Percentiles rank a stretch among this genome's conserved stretches.
Conservation (phyloP, 2,329 filamentous ascomycete species). For the Herpotrichia juniperi region DNA sequence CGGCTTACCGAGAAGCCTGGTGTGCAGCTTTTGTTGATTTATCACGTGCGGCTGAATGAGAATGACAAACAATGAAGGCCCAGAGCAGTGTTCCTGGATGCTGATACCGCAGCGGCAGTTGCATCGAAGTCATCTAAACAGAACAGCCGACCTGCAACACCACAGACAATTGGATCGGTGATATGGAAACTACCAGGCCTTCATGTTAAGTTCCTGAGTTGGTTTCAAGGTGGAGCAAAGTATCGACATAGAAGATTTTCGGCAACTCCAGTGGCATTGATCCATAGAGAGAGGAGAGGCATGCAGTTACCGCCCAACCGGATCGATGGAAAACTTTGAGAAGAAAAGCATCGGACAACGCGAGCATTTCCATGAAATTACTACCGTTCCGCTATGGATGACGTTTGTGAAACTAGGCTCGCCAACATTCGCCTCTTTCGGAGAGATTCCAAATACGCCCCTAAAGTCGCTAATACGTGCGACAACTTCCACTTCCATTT, state of each 20-base stretch:
- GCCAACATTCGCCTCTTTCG: constrained; percentile 3
- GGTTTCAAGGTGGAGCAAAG: not conserved
- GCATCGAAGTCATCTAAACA: not conserved
- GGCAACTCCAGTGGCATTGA: not conserved
- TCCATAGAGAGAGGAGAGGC: not conserved
- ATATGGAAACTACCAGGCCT: not conserved
- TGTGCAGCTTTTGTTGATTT: not conserved
- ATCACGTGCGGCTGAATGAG: not conserved
- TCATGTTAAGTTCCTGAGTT: not conserved
- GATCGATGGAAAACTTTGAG: not conserved
- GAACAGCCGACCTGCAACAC: not conserved
- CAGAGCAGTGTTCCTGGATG: not conserved
- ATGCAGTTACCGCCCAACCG: not conserved
- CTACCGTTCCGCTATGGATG: constrained; percentile 6
- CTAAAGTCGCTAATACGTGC: not conserved
- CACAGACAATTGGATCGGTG: not conserved
- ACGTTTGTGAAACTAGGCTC: constrained; percentile 8
- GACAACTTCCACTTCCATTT: constrained; percentile 2
- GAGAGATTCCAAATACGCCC: constrained; percentile 10
- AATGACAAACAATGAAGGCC: not conserved
- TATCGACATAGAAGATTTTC: not conserved
- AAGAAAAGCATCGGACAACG: not conserved
- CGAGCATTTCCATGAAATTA: not conserved
- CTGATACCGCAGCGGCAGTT: not conserved
- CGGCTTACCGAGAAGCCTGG: not conserved